phyloP scores from a whole-genome alignment of 2,329 filamentous ascomycete genomes.

The Eutypa lata region DNA sequence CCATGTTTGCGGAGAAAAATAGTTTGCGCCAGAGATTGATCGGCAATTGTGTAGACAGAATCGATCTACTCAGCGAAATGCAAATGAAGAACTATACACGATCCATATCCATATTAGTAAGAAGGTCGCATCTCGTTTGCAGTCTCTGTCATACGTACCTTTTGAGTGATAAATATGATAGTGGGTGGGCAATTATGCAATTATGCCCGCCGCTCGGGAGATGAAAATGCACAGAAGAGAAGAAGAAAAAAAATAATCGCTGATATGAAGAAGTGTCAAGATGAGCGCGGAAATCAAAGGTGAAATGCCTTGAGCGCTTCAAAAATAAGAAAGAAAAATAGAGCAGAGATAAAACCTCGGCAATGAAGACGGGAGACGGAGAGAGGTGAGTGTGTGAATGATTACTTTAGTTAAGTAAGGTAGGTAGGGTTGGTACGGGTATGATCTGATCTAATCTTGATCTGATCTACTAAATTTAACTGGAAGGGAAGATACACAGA shows the following conservation, averaged over 20 bases:
- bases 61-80: neutral
- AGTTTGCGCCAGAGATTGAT: neutral
- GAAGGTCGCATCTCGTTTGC: too few species aligned
- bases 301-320: neutral
- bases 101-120: too few species aligned
- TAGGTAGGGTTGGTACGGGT: neutral
- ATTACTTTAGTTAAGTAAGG: neutral
- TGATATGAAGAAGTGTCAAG: neutral
- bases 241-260: neutral
- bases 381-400: neutral
- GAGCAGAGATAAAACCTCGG: neutral
- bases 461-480: neutral
- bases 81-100: neutral
- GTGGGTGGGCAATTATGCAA: neutral
- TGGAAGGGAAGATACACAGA: neutral
- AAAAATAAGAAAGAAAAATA: neutral
- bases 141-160: neutral
- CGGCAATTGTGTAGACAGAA: neutral
- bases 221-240: neutral
- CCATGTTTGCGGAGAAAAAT: slow-evolving; percentile 39
- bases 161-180: neutral
- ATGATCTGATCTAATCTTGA: neutral
- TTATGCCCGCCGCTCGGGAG: neutral
- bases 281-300: neutral
- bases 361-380: neutral